phyloP scores from a whole-genome alignment of 768 basidiomycete genomes.

The Myochromella boudieri region DNA sequence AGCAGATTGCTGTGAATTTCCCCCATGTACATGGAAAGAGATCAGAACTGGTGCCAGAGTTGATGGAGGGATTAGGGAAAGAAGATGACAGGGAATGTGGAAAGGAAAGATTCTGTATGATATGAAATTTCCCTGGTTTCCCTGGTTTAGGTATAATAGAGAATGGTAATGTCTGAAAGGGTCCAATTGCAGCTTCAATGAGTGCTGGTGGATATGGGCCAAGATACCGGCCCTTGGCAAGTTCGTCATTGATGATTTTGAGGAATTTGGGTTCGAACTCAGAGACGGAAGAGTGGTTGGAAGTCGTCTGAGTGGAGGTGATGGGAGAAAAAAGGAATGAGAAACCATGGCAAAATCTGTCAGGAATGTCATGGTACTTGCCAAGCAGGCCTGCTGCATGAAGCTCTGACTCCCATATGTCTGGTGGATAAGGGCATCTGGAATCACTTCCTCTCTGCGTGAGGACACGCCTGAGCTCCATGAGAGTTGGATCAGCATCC shows the following conservation, averaged over 20 bases:
- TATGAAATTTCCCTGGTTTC: constrained; percentile 17
- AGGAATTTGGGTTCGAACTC: constrained; percentile 1
- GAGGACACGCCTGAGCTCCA: constrained; percentile 25
- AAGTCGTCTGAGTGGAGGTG: constrained; percentile 13
- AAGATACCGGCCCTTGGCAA: constrained; percentile 13
- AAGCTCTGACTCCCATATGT: constrained; percentile 17
- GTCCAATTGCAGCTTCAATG: constrained; percentile 21
- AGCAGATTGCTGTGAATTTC: constrained; percentile 3
- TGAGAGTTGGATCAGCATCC: constrained; percentile 23
- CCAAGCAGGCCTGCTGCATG: constrained; percentile 1
- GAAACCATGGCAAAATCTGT: constrained; percentile 21
- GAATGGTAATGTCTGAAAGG: constrained; percentile 29
- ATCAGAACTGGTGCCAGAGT: constrained; percentile 20
- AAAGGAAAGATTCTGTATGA: constrained; percentile 29
- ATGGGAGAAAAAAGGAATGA: constrained; percentile 18
- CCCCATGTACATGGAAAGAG: constrained; percentile 34
- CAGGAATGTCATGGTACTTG: constrained; percentile 14
- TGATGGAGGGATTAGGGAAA: constrained; percentile 17
- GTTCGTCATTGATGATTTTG: constrained; percentile 11
- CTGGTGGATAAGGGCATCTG: constrained; percentile 15
- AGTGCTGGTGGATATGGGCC: constrained; percentile 15
- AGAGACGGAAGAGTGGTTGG: constrained; percentile 16
- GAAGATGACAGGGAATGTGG: background rate
- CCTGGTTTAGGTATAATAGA: constrained; percentile 25
- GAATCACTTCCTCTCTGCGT: constrained; percentile 18